Evolutionary conservation across 2,329 filamentous ascomycete species (phyloP).

Genomic region (Botrytis paeoniae): DNA sequence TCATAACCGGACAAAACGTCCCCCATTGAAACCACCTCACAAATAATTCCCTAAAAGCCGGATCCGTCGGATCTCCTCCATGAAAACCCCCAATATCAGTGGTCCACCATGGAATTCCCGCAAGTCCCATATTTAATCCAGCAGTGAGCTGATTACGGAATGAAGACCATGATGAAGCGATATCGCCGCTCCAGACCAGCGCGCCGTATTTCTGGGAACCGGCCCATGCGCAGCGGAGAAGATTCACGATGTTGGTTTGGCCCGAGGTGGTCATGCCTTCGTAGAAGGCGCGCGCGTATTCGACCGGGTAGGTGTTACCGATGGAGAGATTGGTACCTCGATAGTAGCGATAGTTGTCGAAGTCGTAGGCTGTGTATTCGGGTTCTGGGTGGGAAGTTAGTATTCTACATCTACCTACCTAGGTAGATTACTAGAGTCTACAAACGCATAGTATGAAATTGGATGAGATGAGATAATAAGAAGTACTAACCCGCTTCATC

Average conservation of each 20-base stretch:
- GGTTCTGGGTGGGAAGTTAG: constrained; percentile 46
- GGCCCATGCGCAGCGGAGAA: constrained; percentile 56
- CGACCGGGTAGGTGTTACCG: constrained; percentile 58
- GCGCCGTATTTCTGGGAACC: constrained; percentile 62
- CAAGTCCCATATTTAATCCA: constrained; percentile 63
- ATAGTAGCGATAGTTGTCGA: constrained; percentile 63
- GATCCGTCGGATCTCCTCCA: constrained; percentile 56
- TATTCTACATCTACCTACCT: not conserved
- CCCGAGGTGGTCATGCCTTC: constrained; percentile 54
- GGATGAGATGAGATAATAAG: not conserved
- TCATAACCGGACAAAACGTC: constrained; percentile 64
- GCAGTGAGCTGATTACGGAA: constrained; percentile 60
- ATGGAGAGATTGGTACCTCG: constrained; percentile 52
- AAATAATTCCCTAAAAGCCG: constrained; percentile 59
- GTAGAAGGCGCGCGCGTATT: constrained; percentile 58
- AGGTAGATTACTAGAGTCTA: not conserved
- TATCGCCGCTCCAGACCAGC: constrained; percentile 65
- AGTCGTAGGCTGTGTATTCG: constrained; percentile 63
- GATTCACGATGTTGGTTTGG: constrained; percentile 56
- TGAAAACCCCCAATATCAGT: constrained; percentile 71
- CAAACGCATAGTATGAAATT: not conserved
- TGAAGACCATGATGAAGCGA: constrained; percentile 60
- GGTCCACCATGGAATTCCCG: constrained; percentile 66
- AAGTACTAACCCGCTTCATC: constrained; percentile 51
- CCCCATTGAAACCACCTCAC: constrained; percentile 70